Evolutionary conservation across 2,329 filamentous ascomycete genomes (phyloP), one percentile per base, ranked within the genome.

Genomic region (Aureobasidium lini): DNA sequence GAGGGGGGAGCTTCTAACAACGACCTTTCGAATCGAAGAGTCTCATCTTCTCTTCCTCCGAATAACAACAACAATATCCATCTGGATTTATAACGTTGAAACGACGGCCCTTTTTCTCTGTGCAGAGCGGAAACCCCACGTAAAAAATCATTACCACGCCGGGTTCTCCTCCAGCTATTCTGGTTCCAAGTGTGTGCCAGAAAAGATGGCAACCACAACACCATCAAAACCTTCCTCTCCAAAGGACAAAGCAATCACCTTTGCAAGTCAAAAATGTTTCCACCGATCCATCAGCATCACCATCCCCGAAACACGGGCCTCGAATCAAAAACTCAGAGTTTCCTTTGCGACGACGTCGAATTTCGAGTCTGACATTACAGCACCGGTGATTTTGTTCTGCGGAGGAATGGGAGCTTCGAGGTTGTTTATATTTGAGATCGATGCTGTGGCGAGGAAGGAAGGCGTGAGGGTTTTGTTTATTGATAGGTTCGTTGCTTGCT

Each of bases 401-500:
- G 68, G 66, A 8, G 73, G 72, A 1, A 75, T 76, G 73, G 73
- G 74, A 61, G 71, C 69, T 1, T 66, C 62, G 5, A 62, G 75
- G 60, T 76, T 67, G 61, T 16, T 67, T 3, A 64, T 63, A 13
- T 36, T 69, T 6, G 42, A 59, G 3, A 63, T 70, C 42, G 65
- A 77, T 60, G 64, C 67, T 46, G 34, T 75, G 62, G 70, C 58
- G 6, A 60, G 36, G 62, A 67, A 62, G 34, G 66, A 16, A 13
- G 71, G 71, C 6, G 70, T 77, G 4, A 66, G 74, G 42, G 58
- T 75, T 7, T 64, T 77, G 1, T 69, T 67, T 42, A 66, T 74
- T 13, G 75, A 77, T 62, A 65, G 74, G 75, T 77, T 60, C 40
- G 57, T 46, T n/a, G n/a, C n/a, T n/a, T n/a, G n/a, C n/a, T n/a